Evolutionary conservation across 164 flowering plant genomes (phyloP).

Genomic region (Nelumbo lutea): DNA sequence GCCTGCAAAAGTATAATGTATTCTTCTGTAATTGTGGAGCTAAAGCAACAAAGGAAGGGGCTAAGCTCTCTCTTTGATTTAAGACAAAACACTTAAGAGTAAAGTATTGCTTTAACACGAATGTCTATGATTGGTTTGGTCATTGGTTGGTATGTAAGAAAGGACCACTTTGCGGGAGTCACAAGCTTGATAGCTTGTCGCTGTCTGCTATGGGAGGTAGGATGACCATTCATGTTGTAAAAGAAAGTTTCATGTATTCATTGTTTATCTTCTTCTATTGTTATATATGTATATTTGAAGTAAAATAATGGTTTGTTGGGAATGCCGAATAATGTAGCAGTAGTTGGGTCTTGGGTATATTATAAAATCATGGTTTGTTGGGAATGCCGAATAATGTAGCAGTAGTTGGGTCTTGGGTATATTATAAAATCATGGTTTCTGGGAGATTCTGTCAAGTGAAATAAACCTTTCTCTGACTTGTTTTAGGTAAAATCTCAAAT

Average conservation of each 20-base stretch:
- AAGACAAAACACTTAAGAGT: not conserved
- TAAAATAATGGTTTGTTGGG: not conserved
- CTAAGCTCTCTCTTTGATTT: not conserved
- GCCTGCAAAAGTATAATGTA: not conserved
- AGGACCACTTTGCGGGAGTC: slow-evolving; percentile 6
- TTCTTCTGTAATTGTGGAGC: not conserved
- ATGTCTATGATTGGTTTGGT: not conserved
- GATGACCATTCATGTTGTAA: not conserved
- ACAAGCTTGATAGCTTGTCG: slow-evolving; percentile 21
- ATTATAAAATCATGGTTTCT: no score
- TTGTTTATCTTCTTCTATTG: not conserved
- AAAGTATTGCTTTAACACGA: not conserved
- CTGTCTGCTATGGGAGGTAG: slow-evolving; percentile 7
- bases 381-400: not conserved
- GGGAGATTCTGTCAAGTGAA: not conserved
- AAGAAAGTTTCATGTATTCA: not conserved
- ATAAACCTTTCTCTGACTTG: no score
- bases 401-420: not conserved
- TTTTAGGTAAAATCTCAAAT: no score
- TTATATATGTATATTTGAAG: not conserved
- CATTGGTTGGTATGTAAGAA: not conserved
- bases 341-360: not conserved
- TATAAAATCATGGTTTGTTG: not conserved
- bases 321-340: not conserved
- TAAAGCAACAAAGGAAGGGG: slow-evolving; percentile 1